phyloP scores from a whole-genome alignment of 2,329 filamentous ascomycete species.

The Zelopaecilomyces penicillatus region DNA sequence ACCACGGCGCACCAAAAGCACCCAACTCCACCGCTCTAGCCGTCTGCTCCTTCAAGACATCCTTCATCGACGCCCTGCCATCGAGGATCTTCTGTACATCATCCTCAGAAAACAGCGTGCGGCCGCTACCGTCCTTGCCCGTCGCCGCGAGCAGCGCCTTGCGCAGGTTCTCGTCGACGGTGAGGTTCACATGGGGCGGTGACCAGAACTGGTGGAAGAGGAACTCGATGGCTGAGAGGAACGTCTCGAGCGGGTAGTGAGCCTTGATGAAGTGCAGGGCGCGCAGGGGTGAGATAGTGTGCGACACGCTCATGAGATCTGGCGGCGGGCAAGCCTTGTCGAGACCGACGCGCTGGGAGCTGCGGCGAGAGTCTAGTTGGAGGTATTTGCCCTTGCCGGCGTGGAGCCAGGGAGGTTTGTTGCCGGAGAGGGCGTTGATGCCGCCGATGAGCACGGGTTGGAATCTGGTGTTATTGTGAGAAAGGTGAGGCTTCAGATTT shows the following conservation, averaged over 20 bases:
- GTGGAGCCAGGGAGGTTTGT: conserved; percentile 66
- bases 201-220: conserved; percentile 58
- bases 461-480: conserved; percentile 37
- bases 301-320: conserved; percentile 34
- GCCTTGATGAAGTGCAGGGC: conserved; percentile 59
- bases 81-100: conserved; percentile 49
- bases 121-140: conserved; percentile 15
- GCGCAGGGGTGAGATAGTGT: conserved; percentile 51
- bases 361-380: conserved; percentile 30
- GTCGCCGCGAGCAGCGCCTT: conserved; percentile 26
- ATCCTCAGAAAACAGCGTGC: conserved; percentile 36
- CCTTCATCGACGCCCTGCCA: conserved; percentile 39
- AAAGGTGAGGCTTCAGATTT: background rate
- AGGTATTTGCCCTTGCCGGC: conserved; percentile 58
- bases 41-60: conserved; percentile 46
- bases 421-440: conserved; percentile 55
- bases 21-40: conserved; percentile 53
- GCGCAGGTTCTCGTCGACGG: conserved; percentile 45
- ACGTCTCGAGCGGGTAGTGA: conserved; percentile 39
- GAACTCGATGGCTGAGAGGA: conserved; percentile 44
- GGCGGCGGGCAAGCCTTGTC: conserved; percentile 28
- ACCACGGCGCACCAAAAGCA: conserved; percentile 72
- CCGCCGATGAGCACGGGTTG: conserved; percentile 65
- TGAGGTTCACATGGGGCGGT: conserved; percentile 48
- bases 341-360: conserved; percentile 29